Base-by-base conservation (phyloP, 768 basidiomycete genomes). In the Mycena epipterygia region DNA sequence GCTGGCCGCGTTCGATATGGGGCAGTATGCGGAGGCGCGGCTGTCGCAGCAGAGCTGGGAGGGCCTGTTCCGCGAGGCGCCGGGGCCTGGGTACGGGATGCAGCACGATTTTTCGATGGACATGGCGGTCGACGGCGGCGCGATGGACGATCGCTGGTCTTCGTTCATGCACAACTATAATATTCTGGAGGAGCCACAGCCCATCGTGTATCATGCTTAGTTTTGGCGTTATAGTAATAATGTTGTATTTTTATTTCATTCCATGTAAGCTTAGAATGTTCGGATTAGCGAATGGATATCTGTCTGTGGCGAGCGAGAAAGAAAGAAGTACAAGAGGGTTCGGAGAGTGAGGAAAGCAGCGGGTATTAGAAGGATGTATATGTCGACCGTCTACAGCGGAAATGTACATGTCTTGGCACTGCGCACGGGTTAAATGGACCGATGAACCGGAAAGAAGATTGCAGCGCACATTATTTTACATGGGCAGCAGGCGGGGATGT, bases 131-230 rank as follows among this genome's bases (percentile, higher is more conserved):
- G 76, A 70, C 46, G 73, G 75, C 19, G 72, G 67, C 21, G 46
- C 69, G n/a, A 78, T 81, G 72, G 80, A 86, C 66, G 82, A 85
- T 61, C 76, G 79, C 35, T 83, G 84, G 84, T 78, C 79, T 8
- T 81, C 81, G n/a, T 82, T 84, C 65, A 83, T 81, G 80, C 75
- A 82, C 21, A 68, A 44, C 30, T 55, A 65, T 56, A 48, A 48
- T 48, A 42, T 57, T 3, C 16, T 65, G 7, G 35, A 63, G 52
- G 59, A 68, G 13, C 51, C 42, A 3, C 55, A 66, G 58, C 37
- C 57, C 4, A 7, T 42, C n/a, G 59, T 27, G 11, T 67, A 39
- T 23, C 55, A 60, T n/a, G 59, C 41, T 17, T 68, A 61, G 25
- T 51, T 53, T 33, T 2, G n/a, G n/a, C n/a, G n/a, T n/a, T n/a